A percentile compares a stretch with the other conserved stretches of the same genome.
Evolutionary conservation across 169 alveolate species (phyloP).

Genomic region (Plasmodium chabaudi): DNA sequence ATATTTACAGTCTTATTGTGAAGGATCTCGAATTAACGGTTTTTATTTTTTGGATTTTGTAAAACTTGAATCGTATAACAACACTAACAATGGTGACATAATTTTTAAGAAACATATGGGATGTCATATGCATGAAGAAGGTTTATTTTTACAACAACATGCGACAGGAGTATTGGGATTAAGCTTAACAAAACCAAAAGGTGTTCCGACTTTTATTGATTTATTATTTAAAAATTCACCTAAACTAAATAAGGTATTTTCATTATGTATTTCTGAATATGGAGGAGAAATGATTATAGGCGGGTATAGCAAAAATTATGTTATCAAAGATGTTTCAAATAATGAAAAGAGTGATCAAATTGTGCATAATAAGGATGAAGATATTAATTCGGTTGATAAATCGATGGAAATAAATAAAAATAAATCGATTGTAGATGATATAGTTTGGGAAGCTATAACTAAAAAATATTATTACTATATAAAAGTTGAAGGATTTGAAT

Average conservation of each 20-base stretch:
- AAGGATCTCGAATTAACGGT: slow-evolving; percentile 80
- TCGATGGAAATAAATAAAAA: background rate
- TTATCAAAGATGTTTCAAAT: background rate
- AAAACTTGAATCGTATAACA: slow-evolving; percentile 30
- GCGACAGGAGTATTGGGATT: slow-evolving; percentile 86
- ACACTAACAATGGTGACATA: slow-evolving; percentile 3
- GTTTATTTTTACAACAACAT: slow-evolving; percentile 78
- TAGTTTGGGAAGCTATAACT: slow-evolving; percentile 47
- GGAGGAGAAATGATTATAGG: slow-evolving; percentile 84
- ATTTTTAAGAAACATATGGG: slow-evolving; percentile 60
- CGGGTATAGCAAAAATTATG: slow-evolving; percentile 61
- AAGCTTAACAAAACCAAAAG: slow-evolving; percentile 70
- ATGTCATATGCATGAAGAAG: slow-evolving; percentile 79
- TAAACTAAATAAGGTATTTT: slow-evolving; percentile 24
- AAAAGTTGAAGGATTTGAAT: slow-evolving; percentile 24
- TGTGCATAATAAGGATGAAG: no score
- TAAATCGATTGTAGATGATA: background rate
- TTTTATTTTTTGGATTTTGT: slow-evolving; percentile 77
- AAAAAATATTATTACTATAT: slow-evolving; percentile 60
- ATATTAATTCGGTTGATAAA: background rate
- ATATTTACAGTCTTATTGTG: slow-evolving; percentile 80
- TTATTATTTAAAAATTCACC: slow-evolving; percentile 31
- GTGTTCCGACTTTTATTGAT: slow-evolving; percentile 65
- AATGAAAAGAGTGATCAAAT: background rate
- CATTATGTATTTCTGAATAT: slow-evolving; percentile 80